These are phyloP conservation scores for Pluteus cervinus DNA, from an alignment of 768 basidiomycete species.

Conservation along the genomic window DNA sequence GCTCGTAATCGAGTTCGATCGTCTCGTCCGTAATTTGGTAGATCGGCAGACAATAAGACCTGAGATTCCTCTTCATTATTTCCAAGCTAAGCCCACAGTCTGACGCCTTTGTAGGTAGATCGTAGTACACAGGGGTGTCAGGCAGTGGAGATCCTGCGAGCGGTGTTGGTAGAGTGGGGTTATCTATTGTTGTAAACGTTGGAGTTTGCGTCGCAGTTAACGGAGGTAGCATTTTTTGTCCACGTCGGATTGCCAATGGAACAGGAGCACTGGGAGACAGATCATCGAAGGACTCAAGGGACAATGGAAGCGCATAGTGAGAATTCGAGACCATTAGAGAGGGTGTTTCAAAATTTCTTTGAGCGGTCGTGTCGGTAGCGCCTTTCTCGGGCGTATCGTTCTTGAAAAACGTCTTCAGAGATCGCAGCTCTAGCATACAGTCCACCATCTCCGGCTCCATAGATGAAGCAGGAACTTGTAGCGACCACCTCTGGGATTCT, in stretches of 20 bases:
- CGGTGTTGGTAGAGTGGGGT: no score
- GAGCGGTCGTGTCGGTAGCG: background rate
- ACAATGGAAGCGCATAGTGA: slow-evolving; percentile 4
- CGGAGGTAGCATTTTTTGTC: slow-evolving; percentile 1
- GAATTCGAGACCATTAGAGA: slow-evolving; percentile 8
- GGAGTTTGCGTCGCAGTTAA: slow-evolving; percentile 1
- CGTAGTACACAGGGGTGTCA: no score
- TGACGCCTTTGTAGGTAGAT: no score
- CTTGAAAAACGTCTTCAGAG: background rate
- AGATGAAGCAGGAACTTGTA: background rate
- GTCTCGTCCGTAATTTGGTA: no score
- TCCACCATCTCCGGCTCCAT: background rate
- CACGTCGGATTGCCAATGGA: slow-evolving; percentile 4
- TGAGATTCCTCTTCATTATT: no score
- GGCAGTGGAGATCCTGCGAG: no score
- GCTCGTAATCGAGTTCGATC: no score
- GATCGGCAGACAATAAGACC: no score
- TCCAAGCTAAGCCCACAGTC: no score
- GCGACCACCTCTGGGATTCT: background rate
- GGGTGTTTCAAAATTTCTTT: background rate
- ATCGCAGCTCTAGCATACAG: background rate
- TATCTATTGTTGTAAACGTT: no score
- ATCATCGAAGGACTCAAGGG: slow-evolving; percentile 5
- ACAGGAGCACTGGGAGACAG: background rate
- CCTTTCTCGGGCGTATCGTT: background rate